These are phyloP conservation scores for Spathaspora arborariae DNA, from an alignment of 805 yeast species.

Conservation along the genomic window DNA sequence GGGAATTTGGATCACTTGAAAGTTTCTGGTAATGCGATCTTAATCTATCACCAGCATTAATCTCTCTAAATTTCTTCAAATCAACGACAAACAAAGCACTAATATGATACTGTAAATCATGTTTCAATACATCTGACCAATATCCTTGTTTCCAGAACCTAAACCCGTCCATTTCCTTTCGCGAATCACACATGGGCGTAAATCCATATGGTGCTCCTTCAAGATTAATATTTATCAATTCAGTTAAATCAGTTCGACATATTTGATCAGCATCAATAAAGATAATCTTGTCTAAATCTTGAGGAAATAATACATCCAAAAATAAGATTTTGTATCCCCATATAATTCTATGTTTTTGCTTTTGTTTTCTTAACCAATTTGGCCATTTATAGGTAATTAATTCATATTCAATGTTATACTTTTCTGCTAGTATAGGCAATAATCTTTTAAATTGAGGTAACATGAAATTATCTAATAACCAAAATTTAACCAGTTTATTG, in stretches of 20 bases:
- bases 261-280: slow-evolving; percentile 87
- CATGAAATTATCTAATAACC: slow-evolving; percentile 82
- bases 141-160: slow-evolving; percentile 93
- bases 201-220: slow-evolving; percentile 84
- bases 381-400: slow-evolving; percentile 93
- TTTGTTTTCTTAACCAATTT: slow-evolving; percentile 74
- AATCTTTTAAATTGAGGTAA: slow-evolving; percentile 63
- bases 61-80: slow-evolving; percentile 57
- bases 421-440: slow-evolving; percentile 54
- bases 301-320: slow-evolving; percentile 84
- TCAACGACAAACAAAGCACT: slow-evolving; percentile 85
- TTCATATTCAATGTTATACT: slow-evolving; percentile 67
- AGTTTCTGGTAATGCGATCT: slow-evolving; percentile 82
- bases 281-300: slow-evolving; percentile 65
- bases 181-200: slow-evolving; percentile 82
- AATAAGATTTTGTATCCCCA: slow-evolving; percentile 90
- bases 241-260: slow-evolving; percentile 69
- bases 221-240: slow-evolving; percentile 63
- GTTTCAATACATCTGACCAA: slow-evolving; percentile 67
- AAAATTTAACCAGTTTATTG: slow-evolving; percentile 61
- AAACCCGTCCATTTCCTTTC: slow-evolving; percentile 77
- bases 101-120: slow-evolving; percentile 66
- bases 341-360: slow-evolving; percentile 71
- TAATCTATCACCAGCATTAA: slow-evolving; percentile 73
- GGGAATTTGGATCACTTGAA: slow-evolving; percentile 73